phyloP scores from a whole-genome alignment of 2,329 filamentous ascomycete species.

The Dendryphion nanum region DNA sequence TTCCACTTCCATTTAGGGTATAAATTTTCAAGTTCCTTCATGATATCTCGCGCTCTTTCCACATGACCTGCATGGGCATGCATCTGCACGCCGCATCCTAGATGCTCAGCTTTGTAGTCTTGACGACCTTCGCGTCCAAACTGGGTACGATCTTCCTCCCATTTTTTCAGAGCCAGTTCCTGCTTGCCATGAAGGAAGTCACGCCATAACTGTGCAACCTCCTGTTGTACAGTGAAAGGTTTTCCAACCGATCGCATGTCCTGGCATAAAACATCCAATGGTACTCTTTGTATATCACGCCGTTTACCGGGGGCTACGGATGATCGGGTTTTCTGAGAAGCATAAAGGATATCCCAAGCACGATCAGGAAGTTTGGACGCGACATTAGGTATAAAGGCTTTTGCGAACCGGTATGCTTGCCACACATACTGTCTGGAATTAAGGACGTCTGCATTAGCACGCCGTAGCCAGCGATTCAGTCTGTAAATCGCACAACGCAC shows the following conservation, averaged over 20 bases:
- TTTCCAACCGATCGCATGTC: conserved; percentile 25
- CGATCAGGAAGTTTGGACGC: conserved; percentile 17
- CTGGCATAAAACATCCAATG: conserved; percentile 22
- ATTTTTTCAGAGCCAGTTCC: conserved; percentile 28
- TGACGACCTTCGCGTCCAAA: conserved; percentile 10
- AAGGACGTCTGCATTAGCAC: conserved; percentile 3
- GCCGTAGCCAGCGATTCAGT: conserved; percentile 14
- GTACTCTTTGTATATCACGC: conserved; percentile 10
- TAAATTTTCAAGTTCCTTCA: conserved; percentile 53
- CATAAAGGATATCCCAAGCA: conserved; percentile 38
- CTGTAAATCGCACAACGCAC: conserved; percentile 5
- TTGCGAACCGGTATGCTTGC: conserved; percentile 29
- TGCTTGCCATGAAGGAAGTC: conserved; percentile 23
- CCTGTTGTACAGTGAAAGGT: conserved; percentile 17
- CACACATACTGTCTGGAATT: conserved; percentile 11
- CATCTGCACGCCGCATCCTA: conserved; percentile 68
- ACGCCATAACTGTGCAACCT: conserved; percentile 15
- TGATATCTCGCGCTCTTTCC: conserved; percentile 58
- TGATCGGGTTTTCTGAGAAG: not conserved
- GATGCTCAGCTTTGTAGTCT: conserved; percentile 36
- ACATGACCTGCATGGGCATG: conserved; percentile 58
- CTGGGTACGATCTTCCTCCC: conserved; percentile 24
- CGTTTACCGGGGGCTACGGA: conserved; percentile 11
- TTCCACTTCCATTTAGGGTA: conserved; percentile 51
- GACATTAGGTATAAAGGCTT: conserved; percentile 14